Conservation (phyloP, 2,329 filamentous ascomycete species). For the Chaetomiaceae sp. region DNA sequence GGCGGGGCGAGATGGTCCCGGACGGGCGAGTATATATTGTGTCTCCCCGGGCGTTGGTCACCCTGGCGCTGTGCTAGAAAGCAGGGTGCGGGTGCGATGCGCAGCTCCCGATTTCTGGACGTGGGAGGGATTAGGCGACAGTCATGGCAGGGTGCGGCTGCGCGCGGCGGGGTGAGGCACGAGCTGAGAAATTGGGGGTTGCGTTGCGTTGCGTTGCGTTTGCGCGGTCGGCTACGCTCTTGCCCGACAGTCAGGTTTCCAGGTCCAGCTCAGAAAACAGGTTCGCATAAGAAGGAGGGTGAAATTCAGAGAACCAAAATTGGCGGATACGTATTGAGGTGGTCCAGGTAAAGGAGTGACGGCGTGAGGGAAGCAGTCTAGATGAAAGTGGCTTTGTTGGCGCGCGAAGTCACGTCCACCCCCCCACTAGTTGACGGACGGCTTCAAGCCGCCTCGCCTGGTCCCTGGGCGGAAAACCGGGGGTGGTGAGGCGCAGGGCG, state of each 20-base stretch:
- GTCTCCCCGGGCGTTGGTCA: background rate
- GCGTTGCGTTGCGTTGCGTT: too few relatives aligned
- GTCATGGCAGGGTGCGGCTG: slow-evolving; percentile 20
- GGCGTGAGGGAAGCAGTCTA: background rate
- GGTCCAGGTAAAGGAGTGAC: background rate
- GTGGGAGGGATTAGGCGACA: slow-evolving; percentile 21
- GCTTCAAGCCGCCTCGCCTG: background rate
- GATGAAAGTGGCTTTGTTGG: background rate
- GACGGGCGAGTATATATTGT: slow-evolving; percentile 20
- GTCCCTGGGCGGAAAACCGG: background rate
- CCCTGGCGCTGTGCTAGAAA: background rate
- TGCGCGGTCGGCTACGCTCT: background rate
- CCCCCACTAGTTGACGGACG: too few relatives aligned
- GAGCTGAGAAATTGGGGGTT: background rate
- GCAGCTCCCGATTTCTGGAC: slow-evolving; percentile 13
- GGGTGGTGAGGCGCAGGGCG: slow-evolving; percentile 25
- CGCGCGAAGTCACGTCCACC: background rate
- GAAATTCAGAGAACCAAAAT: background rate
- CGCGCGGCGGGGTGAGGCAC: slow-evolving; percentile 11
- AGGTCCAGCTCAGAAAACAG: too few relatives aligned
- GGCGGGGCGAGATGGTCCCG: slow-evolving; percentile 12
- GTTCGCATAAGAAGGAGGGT: background rate
- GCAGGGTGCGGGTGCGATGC: slow-evolving; percentile 8
- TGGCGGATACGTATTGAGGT: too few relatives aligned
- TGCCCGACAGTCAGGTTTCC: background rate